phyloP scores from a whole-genome alignment of 1,139 yeast species.

The Yamadazyma friedrichii region DNA sequence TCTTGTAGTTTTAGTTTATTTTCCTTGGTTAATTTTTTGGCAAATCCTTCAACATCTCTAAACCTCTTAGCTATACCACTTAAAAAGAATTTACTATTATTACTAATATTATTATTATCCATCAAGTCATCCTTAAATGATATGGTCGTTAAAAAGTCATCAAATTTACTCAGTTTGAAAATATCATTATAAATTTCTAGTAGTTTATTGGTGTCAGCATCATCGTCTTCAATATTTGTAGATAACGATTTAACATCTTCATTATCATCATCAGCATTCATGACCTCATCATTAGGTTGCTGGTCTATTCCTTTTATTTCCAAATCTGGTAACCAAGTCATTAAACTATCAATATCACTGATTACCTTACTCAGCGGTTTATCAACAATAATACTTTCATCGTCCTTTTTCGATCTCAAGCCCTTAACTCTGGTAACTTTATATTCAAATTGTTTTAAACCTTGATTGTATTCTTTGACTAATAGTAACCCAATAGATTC shows the following conservation, averaged over 20 bases:
- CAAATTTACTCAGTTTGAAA: slow-evolving; percentile 18
- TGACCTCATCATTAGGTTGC: slow-evolving; percentile 11
- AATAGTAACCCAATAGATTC: slow-evolving; percentile 79
- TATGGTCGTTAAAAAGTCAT: slow-evolving; percentile 23
- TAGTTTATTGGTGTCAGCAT: slow-evolving; percentile 2
- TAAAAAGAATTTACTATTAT: slow-evolving; percentile 42
- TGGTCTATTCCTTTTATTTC: slow-evolving; percentile 9
- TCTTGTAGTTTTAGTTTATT: slow-evolving; percentile 54
- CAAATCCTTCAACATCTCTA: slow-evolving; percentile 87
- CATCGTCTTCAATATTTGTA: slow-evolving; percentile 12
- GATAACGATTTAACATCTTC: slow-evolving; percentile 16
- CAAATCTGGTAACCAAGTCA: slow-evolving; percentile 31
- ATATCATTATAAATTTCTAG: slow-evolving; percentile 3
- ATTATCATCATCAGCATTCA: neutral
- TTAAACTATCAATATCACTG: slow-evolving; percentile 24
- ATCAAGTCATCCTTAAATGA: slow-evolving; percentile 36
- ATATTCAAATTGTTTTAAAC: slow-evolving; percentile 25
- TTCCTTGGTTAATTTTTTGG: slow-evolving; percentile 81
- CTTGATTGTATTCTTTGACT: slow-evolving; percentile 34
- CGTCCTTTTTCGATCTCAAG: slow-evolving; percentile 42
- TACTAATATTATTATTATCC: no score
- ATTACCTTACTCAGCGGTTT: slow-evolving; percentile 30
- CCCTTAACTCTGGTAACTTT: slow-evolving; percentile 72
- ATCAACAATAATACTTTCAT: slow-evolving; percentile 19
- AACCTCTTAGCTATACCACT: slow-evolving; percentile 75